Evolutionary conservation across 192 early-diverging fungal genomes (phyloP).

Genomic region (Podila epigama): DNA sequence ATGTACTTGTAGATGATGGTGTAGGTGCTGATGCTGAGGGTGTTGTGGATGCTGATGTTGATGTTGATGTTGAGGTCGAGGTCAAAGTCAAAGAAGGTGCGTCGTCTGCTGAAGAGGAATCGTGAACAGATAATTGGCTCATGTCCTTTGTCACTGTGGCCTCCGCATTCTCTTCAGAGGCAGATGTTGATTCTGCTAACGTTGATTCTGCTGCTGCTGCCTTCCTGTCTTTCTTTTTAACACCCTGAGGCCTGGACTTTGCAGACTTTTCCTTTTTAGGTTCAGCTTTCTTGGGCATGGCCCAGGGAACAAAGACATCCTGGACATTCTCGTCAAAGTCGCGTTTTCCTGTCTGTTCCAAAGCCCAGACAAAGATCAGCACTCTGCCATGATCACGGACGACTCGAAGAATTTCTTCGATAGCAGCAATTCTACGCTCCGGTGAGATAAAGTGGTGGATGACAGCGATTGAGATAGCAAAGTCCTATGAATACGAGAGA

Average conservation of each 20-base stretch:
- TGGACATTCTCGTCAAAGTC: constrained; percentile 81
- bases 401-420: constrained; percentile 84
- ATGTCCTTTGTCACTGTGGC: not conserved
- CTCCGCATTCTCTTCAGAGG: not conserved
- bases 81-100: not conserved
- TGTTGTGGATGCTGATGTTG: not conserved
- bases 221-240: constrained; percentile 59
- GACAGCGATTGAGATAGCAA: constrained; percentile 94
- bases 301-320: constrained; percentile 96
- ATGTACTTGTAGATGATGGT: not conserved
- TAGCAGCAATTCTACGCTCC: constrained; percentile 74
- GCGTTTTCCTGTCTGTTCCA: constrained; percentile 86
- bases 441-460: constrained; percentile 91
- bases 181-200: not conserved
- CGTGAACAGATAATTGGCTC: constrained; percentile 8
- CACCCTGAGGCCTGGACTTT: constrained; percentile 31
- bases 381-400: constrained; percentile 70
- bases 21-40: not conserved
- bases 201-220: not conserved
- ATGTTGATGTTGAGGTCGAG: not conserved
- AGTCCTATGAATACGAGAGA: constrained; percentile 69
- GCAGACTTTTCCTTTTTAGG: constrained; percentile 35
- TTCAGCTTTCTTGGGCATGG: constrained; percentile 62
- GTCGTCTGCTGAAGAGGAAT: not conserved
- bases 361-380: constrained; percentile 95